Evolutionary conservation across 2,329 filamentous ascomycete species (phyloP), one percentile per base, ranked within the genome.

Genomic region (Hypoxylon rubiginosum): DNA sequence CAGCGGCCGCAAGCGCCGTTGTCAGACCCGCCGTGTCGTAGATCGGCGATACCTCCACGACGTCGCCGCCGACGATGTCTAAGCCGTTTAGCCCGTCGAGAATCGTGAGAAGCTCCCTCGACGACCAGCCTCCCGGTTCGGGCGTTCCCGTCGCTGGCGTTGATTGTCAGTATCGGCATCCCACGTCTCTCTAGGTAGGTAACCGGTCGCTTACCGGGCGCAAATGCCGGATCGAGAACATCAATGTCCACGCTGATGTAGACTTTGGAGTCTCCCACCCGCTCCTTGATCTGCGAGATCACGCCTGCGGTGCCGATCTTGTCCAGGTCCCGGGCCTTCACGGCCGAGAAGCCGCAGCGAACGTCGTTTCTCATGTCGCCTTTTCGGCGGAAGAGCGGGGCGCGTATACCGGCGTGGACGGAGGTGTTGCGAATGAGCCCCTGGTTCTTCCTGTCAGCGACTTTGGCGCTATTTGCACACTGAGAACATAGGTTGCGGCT

Each of bases 161-260:
- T 43, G 59, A 28, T 19, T n/a, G 15, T 39, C n/a, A 43, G 36
- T 10, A 50, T 62, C 51, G 58, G 30, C 39, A 11, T 28, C 6
- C 24, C 19, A 17, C 13, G 9, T 34, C 36, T 24, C 13, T 46
- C n/a, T n/a, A n/a, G 32, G 17, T 39, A 11, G 24, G 13, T 19
- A 43, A 6, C 46, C 3, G 48, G 26, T 15, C n/a, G 72, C 77
- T 72, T 74, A 83, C 82, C 83, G n/a, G 91, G 91, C 8, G 88
- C 88, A 53, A 80, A 79, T 0, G 81, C 90, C 0, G 92, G 92
- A 76, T 95, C 92, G 50, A 95, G 82, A 0, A 94, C 91, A 77
- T 95, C 92, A 71, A 94, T 94, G 74, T 95, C 92, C 15, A 95
- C 87, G 62, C 86, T 91, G 24, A 95, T 82, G 73, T 95, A 95